Evolutionary conservation across 2,329 filamentous ascomycete species (phyloP).

Genomic region (Apiospora phragmitis): DNA sequence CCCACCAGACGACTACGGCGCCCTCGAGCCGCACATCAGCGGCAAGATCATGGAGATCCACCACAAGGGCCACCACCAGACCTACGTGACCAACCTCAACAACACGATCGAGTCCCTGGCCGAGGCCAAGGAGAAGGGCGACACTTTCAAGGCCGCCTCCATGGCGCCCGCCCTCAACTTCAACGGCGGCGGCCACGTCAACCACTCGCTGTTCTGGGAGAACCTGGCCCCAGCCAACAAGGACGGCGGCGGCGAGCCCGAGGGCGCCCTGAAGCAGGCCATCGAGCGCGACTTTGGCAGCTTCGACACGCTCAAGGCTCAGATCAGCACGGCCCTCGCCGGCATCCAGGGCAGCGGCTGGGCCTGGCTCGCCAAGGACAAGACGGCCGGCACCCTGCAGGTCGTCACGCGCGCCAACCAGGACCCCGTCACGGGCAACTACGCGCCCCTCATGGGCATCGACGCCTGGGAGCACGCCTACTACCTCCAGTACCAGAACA

Average conservation of each 20-base stretch:
- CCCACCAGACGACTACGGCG: conserved; percentile 84
- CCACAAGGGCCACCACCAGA: conserved; percentile 81
- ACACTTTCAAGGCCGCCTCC: conserved; percentile 36
- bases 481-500: conserved; percentile 71
- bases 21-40: conserved; percentile 78
- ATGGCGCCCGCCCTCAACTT: conserved; percentile 55
- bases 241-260: conserved; percentile 45
- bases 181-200: conserved; percentile 67
- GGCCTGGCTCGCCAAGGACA: conserved; percentile 64
- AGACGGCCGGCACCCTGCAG: conserved; percentile 49
- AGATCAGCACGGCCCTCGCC: conserved; percentile 55
- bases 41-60: conserved; percentile 86
- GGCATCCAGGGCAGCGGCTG: conserved; percentile 67
- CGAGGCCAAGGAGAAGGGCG: conserved; percentile 54
- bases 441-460: conserved; percentile 56
- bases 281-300: conserved; percentile 59
- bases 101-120: conserved; percentile 66
- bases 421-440: conserved; percentile 54
- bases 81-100: conserved; percentile 79
- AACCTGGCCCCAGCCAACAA: conserved; percentile 54
- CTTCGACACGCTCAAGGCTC: conserved; percentile 50
- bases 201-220: conserved; percentile 70
- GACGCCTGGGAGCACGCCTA: conserved; percentile 68
- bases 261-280: conserved; percentile 47
- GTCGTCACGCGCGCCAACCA: conserved; percentile 67